Evolutionary conservation across 495 filamentous ascomycete genomes (phyloP), one percentile per base, ranked within the genome.

Genomic region (Evernia prunastri): DNA sequence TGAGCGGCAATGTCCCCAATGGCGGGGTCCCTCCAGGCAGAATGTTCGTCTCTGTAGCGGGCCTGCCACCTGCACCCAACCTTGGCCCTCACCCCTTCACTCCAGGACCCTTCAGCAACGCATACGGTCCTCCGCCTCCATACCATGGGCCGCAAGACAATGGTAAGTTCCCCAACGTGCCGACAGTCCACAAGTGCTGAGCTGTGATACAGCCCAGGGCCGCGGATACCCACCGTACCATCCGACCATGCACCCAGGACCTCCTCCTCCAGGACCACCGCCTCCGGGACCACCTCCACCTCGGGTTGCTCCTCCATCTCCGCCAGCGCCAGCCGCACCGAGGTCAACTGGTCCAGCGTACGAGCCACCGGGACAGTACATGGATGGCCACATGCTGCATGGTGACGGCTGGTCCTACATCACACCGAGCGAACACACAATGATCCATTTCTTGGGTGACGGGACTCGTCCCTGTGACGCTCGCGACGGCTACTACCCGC

Each of bases 21-120:
- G 64, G 51, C 15, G 61, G 64, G 1, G 49, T 71, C 23, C 67
- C 69, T 56, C 67, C 69, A 10, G 56, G 62, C 45, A 58, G 40
- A 18, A 29, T 39, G 25, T 61, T 63, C 23, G 40, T 27, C 10
- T 42, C 36, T 6, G 54, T 27, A 58, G 25, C 42, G 51, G 17
- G n/a, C 53, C 51, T 4, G 0, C 27, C 51, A 20, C 20, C 8
- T 20, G 29, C 5, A 54, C 51, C 51, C 51, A 20, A 54, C 29
- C 51, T 17, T 9, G 27, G 17, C 51, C 17, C 2, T 29, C 4
- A 54, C 17, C 11, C 17, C 15, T 33, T 12, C 36, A 37, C 7
- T 37, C 36, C 36, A 37, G 36, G 7, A 37, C 36, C 36, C 36
- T 37, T 33, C 51, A 20, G 54, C 58, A 23, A 17, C 66, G 27